These are phyloP conservation scores for Fusarium vanettenii DNA, from an alignment of 2,329 filamentous ascomycete species.

Conservation along the genomic window DNA sequence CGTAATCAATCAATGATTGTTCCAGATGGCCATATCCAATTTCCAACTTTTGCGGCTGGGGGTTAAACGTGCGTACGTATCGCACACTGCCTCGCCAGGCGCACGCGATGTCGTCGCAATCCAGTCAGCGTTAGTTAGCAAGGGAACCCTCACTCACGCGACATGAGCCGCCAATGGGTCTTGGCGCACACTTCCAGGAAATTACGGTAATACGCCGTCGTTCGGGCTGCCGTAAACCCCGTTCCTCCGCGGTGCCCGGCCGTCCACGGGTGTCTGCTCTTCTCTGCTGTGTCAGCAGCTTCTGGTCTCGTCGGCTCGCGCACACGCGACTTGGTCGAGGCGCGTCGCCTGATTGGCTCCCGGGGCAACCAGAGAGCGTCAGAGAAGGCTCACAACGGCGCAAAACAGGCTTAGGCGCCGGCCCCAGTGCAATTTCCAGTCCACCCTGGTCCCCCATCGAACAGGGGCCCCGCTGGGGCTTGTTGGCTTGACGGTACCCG, in stretches of 20 bases:
- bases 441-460: slow-evolving; percentile 23
- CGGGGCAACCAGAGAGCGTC: slow-evolving; percentile 30
- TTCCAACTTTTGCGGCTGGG: slow-evolving; percentile 11
- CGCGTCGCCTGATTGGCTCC: slow-evolving; percentile 31
- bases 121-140: slow-evolving; percentile 17
- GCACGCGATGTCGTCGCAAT: slow-evolving; percentile 23
- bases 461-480: slow-evolving; percentile 36
- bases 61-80: slow-evolving; percentile 17
- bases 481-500: slow-evolving; percentile 37
- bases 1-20: slow-evolving; percentile 14
- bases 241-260: slow-evolving; percentile 39
- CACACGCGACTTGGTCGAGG: slow-evolving; percentile 24
- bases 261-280: not conserved
- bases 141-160: slow-evolving; percentile 35
- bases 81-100: slow-evolving; percentile 1
- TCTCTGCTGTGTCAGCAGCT: slow-evolving; percentile 38
- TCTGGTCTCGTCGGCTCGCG: slow-evolving; percentile 4
- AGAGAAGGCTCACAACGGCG: slow-evolving; percentile 22
- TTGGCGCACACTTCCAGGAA: slow-evolving; percentile 41
- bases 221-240: slow-evolving; percentile 41
- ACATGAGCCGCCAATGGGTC: slow-evolving; percentile 31
- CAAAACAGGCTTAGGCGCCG: slow-evolving; percentile 36
- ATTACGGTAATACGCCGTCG: slow-evolving; percentile 42
- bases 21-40: slow-evolving; percentile 9
- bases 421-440: slow-evolving; percentile 44